Percentiles rank a stretch among this genome's conserved stretches.
These are phyloP conservation scores for Chlorella ohadii DNA, from an alignment of 139 green algal species.

Conservation along the genomic window DNA sequence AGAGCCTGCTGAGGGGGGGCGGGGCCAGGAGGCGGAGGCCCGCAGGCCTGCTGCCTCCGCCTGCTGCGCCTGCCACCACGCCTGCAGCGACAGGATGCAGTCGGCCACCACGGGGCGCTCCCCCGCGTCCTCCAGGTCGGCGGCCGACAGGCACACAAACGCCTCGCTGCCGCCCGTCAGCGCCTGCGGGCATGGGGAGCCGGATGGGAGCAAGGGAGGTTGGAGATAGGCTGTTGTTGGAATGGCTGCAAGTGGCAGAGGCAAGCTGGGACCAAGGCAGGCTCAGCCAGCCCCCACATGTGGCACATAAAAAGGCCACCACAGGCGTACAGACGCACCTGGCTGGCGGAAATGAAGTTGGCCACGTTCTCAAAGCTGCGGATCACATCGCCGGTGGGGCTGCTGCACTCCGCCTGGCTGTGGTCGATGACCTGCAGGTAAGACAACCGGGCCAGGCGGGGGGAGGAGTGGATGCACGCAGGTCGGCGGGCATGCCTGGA, in stretches of 20 bases:
- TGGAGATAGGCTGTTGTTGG: no score
- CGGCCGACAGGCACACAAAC: conserved; percentile 46
- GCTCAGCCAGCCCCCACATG: no score
- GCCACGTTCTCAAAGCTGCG: conserved; percentile 59
- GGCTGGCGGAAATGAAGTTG: conserved; percentile 56
- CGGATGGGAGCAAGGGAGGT: no score
- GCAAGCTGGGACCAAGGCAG: no score
- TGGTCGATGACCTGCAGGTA: conserved; percentile 29
- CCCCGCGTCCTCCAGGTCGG: conserved; percentile 57
- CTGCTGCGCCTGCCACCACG: conserved; percentile 42
- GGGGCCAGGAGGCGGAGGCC: neutral
- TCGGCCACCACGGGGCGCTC: conserved; percentile 55
- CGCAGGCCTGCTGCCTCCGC: neutral
- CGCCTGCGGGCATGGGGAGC: neutral
- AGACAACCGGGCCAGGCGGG: no score
- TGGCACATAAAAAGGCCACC: no score
- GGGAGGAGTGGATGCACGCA: no score
- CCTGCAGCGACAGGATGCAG: conserved; percentile 68
- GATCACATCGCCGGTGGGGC: conserved; percentile 37
- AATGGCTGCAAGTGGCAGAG: no score
- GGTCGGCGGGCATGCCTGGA: neutral
- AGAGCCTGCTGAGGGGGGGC: no score
- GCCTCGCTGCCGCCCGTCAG: conserved; percentile 28
- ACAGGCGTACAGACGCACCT: neutral
- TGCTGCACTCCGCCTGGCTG: conserved; percentile 3